Evolutionary conservation across 306 rosid genomes (phyloP), one percentile per base, ranked within the genome.

Genomic region (Delonix regia): DNA sequence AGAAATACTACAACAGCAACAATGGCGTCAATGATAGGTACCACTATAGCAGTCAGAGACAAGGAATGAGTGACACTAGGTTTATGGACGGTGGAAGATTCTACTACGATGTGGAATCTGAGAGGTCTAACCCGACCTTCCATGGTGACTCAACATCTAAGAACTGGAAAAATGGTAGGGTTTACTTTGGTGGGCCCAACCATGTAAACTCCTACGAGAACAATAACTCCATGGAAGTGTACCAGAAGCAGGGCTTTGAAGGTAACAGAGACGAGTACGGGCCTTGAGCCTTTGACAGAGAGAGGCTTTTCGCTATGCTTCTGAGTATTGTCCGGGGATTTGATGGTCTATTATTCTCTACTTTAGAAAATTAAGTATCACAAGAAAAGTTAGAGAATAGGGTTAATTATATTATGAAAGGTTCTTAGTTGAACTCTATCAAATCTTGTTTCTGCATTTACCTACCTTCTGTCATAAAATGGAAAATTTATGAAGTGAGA

Each of bases 51-150:
- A 82, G 21, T 45, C 92, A 83, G 86, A 87, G 61, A 80, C 92
- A 85, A 74, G 98, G 98, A 18, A 90, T 94, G 97, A 94, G 97
- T 78, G 97, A 94, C 86, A 89, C 98, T 3, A 90, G 97, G 86
- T 94, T 80, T 73, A 2, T 90, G 91, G 93, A 85, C 55, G 87
- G 86, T 38, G 97, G 97, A 0, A 94, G 63, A 81, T 94, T 88
- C 84, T 87, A 2, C 27, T 68, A 83, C 69, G 90, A 93, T 82
- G 0, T 81, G 22, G 0, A 44, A 4, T 41, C 12, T 18, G 93
- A 87, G 84, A 80, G 82, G 9, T 74, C 80, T 73, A 76, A 88
- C 47, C 89, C 88, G 16, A 77, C 84, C 45, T 77, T 72, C 79
- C 85, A 89, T 53, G 81, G 52, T 4, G 86, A 77, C 16, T 78